Evolutionary conservation across 139 green algal species (phyloP).

Genomic region (Coelastrella sp.): DNA sequence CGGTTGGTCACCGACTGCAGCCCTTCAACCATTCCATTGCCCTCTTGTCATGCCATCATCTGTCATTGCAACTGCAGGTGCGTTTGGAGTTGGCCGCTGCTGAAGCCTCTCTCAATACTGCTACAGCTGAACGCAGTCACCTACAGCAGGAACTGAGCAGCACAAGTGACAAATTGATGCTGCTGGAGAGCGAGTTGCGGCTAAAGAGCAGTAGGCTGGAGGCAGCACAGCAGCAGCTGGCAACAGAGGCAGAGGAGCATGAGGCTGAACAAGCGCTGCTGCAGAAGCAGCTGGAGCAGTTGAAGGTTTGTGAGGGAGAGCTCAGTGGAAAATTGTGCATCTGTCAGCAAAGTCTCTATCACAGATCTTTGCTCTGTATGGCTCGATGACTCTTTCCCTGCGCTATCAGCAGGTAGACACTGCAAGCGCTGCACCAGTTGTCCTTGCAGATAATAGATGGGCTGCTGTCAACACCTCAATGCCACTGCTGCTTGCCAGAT

Average conservation of each 20-base stretch:
- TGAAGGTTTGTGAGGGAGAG: background rate
- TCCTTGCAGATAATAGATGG: no score
- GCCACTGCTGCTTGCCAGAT: background rate
- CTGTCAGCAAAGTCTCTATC: background rate
- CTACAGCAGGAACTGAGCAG: slow-evolving; percentile 47
- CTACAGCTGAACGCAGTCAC: slow-evolving; percentile 28
- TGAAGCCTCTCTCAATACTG: slow-evolving; percentile 9
- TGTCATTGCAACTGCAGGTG: slow-evolving; percentile 10
- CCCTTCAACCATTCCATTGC: no score
- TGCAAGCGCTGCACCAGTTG: no score
- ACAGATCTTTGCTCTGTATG: no score
- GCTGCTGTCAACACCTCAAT: no score
- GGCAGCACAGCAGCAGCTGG: slow-evolving; percentile 49
- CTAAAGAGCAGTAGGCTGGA: slow-evolving; percentile 47
- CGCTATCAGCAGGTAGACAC: no score
- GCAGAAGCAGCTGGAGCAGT: slow-evolving; percentile 45
- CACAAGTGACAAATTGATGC: slow-evolving; percentile 25
- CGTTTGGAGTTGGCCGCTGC: background rate
- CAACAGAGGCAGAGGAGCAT: slow-evolving; percentile 45
- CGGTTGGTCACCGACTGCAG: no score
- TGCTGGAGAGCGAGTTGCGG: slow-evolving; percentile 35
- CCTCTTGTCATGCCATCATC: no score
- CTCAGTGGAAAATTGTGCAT: background rate
- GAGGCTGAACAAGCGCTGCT: slow-evolving; percentile 9
- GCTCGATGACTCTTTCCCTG: no score